These are phyloP conservation scores for Chalara sp. DNA, from an alignment of 2,329 filamentous ascomycete species.

Conservation along the genomic window DNA sequence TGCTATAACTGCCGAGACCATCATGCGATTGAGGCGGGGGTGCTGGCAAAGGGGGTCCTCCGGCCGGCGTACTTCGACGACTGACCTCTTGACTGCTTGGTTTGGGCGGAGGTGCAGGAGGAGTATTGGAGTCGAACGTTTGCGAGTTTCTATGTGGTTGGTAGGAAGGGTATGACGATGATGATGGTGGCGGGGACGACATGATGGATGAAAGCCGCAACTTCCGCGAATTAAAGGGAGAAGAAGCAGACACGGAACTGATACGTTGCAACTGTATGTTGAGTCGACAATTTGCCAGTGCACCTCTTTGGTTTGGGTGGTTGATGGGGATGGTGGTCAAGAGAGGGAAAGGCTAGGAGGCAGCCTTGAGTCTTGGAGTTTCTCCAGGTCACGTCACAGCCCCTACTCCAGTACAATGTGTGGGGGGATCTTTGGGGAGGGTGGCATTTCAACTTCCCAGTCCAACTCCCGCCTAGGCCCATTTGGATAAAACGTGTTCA, in stretches of 20 bases:
- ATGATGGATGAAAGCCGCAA: slow-evolving; percentile 3
- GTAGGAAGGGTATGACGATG: slow-evolving; percentile 18
- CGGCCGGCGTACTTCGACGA: slow-evolving; percentile 57
- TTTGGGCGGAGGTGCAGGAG: slow-evolving; percentile 67
- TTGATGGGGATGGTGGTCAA: no score
- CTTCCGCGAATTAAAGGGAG: not conserved
- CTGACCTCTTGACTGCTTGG: slow-evolving; percentile 62
- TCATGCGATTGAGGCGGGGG: slow-evolving; percentile 19
- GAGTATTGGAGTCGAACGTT: slow-evolving; percentile 43
- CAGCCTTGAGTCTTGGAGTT: no score
- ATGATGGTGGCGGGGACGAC: slow-evolving; percentile 16
- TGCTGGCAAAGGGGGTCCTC: slow-evolving; percentile 22
- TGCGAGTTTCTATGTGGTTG: slow-evolving; percentile 20
- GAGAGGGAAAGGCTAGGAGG: no score
- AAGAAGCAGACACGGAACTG: not conserved
- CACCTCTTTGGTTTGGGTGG: not conserved
- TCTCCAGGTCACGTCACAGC: no score
- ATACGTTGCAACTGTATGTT: not conserved
- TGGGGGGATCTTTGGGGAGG: no score
- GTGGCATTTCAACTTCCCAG: no score
- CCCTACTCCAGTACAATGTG: no score
- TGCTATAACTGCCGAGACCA: slow-evolving; percentile 13
- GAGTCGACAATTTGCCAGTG: not conserved
- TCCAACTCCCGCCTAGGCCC: no score
- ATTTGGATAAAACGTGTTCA: no score